phyloP scores from a whole-genome alignment of 1,284 basidiomycete genomes.

The Pyrrhoderma lamaoense region DNA sequence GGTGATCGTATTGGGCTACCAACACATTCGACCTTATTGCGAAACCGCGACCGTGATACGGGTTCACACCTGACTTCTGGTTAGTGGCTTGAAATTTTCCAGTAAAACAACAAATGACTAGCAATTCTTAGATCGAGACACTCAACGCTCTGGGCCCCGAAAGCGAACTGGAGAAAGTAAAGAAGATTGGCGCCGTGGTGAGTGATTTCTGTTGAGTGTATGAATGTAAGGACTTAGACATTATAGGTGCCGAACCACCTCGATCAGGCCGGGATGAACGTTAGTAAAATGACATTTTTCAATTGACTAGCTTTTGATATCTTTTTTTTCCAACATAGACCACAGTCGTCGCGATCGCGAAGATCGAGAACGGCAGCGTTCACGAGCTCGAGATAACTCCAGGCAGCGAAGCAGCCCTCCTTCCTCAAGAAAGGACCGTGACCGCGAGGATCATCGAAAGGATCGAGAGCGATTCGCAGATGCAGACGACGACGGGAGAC shows the following conservation, averaged over 20 bases:
- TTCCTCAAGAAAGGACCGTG: constrained; percentile 33
- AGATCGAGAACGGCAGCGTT: constrained; percentile 36
- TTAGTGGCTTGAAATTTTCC: constrained; percentile 27
- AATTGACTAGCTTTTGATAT: not conserved
- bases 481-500: constrained; percentile 16
- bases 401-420: constrained; percentile 15
- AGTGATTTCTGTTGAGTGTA: constrained; percentile 19
- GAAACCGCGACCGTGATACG: constrained; percentile 62
- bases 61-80: constrained; percentile 51
- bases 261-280: constrained; percentile 53
- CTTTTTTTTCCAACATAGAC: constrained; percentile 28
- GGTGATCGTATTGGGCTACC: constrained; percentile 56
- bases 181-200: constrained; percentile 78
- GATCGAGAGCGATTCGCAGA: constrained; percentile 19
- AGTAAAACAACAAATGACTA: not conserved
- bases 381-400: constrained; percentile 15
- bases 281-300: constrained; percentile 30
- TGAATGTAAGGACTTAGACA: not conserved
- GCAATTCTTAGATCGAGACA: constrained; percentile 8
- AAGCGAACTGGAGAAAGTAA: constrained; percentile 65
- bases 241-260: constrained; percentile 40
- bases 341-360: constrained; percentile 51
- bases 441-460: constrained; percentile 28
- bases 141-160: constrained; percentile 29
- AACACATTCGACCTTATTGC: constrained; percentile 34